Conservation (phyloP, 345 rosid genomes). For the Gossypium stocksii region DNA sequence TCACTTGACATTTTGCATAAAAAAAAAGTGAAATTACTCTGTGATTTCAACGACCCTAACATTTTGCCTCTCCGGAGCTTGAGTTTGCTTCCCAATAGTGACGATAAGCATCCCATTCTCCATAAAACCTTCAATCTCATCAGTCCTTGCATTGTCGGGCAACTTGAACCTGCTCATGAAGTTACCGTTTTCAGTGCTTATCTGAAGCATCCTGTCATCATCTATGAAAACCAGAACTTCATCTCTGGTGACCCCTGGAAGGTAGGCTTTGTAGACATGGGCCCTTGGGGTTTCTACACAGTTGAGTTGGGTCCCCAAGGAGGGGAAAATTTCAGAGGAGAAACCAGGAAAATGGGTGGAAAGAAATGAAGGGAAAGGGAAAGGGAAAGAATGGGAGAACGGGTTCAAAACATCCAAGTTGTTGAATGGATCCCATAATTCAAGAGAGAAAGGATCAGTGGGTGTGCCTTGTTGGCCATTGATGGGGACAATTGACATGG, state of each 20-base stretch:
- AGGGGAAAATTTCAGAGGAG: background rate
- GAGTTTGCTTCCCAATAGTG: background rate
- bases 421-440: conserved; percentile 10
- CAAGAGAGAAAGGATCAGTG: background rate
- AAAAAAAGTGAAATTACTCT: background rate
- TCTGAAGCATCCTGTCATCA: conserved; percentile 14
- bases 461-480: background rate
- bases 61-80: background rate
- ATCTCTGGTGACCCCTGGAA: conserved; percentile 6
- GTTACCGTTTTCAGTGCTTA: conserved; percentile 7
- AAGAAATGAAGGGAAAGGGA: background rate
- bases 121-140: conserved; percentile 14
- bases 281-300: conserved; percentile 13
- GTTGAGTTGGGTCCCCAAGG: background rate
- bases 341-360: background rate
- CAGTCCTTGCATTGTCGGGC: conserved; percentile 12
- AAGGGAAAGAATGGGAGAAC: background rate
- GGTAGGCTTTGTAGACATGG: conserved; percentile 13
- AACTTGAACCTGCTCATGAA: conserved; percentile 16
- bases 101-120: conserved; percentile 14
- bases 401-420: conserved; percentile 9
- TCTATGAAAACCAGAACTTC: conserved; percentile 14
- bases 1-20: too few species aligned
- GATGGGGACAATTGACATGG: conserved; percentile 11
- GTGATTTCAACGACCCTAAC: conserved; percentile 13